phyloP scores from a whole-genome alignment of 768 basidiomycete genomes.

The Rhizopogon vesiculosus region DNA sequence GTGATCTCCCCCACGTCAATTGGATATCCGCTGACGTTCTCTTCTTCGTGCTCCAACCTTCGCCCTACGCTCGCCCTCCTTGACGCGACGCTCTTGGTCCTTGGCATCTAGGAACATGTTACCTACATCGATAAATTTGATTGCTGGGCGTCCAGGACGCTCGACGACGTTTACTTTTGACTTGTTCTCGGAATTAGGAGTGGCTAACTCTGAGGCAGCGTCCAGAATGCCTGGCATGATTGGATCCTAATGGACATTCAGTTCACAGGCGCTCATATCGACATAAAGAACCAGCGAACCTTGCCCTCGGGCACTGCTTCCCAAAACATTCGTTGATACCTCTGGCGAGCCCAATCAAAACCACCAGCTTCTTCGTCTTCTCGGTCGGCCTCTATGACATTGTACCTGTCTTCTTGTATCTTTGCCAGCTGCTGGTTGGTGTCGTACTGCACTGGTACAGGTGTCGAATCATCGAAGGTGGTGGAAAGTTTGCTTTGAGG shows the following conservation, averaged over 20 bases:
- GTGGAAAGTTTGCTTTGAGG: slow-evolving; percentile 15
- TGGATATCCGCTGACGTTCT: background rate
- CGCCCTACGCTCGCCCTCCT: slow-evolving; percentile 45
- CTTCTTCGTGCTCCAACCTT: slow-evolving; percentile 25
- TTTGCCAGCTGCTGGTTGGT: background rate
- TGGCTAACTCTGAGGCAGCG: slow-evolving; percentile 37
- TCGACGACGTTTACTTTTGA: slow-evolving; percentile 33
- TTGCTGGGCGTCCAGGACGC: slow-evolving; percentile 43
- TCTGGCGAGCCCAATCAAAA: slow-evolving; percentile 51
- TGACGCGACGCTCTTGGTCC: slow-evolving; percentile 46
- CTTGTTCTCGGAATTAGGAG: slow-evolving; percentile 32
- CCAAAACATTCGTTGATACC: slow-evolving; percentile 75
- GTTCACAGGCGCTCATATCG: background rate
- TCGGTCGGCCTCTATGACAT: slow-evolving; percentile 57
- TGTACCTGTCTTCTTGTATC: slow-evolving; percentile 27
- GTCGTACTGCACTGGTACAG: slow-evolving; percentile 2
- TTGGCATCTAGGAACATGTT: slow-evolving; percentile 60
- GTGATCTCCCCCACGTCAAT: background rate
- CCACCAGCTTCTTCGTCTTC: slow-evolving; percentile 49
- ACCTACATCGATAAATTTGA: slow-evolving; percentile 74
- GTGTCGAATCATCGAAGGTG: slow-evolving; percentile 2
- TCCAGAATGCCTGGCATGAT: slow-evolving; percentile 55
- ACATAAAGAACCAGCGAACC: slow-evolving; percentile 34
- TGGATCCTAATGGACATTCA: slow-evolving; percentile 39
- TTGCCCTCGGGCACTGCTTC: slow-evolving; percentile 69